phyloP scores from a whole-genome alignment of 2,329 filamentous ascomycete genomes.

The Alternaria novae-zelandiae region DNA sequence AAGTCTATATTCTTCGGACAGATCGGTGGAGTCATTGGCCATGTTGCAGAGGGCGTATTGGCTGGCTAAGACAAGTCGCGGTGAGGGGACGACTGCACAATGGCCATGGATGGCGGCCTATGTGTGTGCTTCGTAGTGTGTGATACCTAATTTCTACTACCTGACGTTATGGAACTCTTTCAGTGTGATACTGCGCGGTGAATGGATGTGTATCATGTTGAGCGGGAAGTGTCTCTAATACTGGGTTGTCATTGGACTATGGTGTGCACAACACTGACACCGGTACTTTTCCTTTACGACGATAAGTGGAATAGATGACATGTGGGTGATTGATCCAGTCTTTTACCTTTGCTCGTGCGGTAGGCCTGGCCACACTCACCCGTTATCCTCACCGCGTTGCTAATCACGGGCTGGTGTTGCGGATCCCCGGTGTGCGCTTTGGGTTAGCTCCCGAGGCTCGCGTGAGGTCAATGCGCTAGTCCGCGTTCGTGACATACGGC shows the following conservation, averaged over 20 bases:
- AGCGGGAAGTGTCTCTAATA: conserved; percentile 4
- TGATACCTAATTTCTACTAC: neutral
- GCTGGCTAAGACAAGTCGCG: conserved; percentile 7
- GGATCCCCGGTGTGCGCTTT: conserved; percentile 13
- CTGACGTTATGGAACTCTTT: neutral
- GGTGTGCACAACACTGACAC: neutral
- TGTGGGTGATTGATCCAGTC: neutral
- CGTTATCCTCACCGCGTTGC: conserved; percentile 4
- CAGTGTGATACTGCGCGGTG: conserved; percentile 3
- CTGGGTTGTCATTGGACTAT: conserved; percentile 3
- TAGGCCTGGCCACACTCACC: neutral
- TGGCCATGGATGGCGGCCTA: neutral
- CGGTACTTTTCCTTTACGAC: neutral
- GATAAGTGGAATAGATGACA: neutral
- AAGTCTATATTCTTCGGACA: conserved; percentile 80
- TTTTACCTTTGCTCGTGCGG: neutral
- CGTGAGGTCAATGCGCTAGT: conserved; percentile 24
- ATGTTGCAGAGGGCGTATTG: conserved; percentile 43
- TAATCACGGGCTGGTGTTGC: neutral
- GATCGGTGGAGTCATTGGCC: conserved; percentile 64
- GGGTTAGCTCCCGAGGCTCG: conserved; percentile 14
- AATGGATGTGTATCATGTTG: conserved; percentile 16
- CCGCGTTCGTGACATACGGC: conserved; percentile 25
- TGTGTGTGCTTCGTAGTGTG: neutral
- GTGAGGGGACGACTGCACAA: neutral